Conservation (phyloP, 192 early-diverging fungal genomes). For the Coemansia sp. region DNA sequence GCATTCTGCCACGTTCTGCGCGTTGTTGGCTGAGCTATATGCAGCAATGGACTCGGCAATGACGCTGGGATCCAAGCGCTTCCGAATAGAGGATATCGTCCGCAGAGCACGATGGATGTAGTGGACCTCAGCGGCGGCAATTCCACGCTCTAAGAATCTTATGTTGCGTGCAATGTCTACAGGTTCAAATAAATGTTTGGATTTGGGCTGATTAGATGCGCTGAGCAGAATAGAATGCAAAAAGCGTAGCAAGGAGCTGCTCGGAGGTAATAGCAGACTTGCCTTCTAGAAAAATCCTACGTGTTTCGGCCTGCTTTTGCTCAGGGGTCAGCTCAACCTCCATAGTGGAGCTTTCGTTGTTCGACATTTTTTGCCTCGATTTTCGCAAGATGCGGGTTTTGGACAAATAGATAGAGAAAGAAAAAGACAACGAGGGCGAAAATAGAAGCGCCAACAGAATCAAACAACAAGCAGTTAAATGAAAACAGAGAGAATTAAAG, state of each 20-base stretch:
- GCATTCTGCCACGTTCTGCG: slow-evolving; percentile 24
- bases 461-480: no score
- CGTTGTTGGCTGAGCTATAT: slow-evolving; percentile 30
- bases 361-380: slow-evolving; percentile 30
- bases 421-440: no score
- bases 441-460: not conserved
- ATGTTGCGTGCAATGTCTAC: slow-evolving; percentile 89
- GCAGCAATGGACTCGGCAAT: slow-evolving; percentile 62
- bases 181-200: not conserved
- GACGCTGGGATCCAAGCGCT: slow-evolving; percentile 67
- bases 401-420: no score
- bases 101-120: slow-evolving; percentile 88
- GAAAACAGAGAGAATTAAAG: no score
- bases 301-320: slow-evolving; percentile 49
- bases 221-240: no score
- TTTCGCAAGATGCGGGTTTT: slow-evolving; percentile 1
- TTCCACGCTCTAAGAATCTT: slow-evolving; percentile 78
- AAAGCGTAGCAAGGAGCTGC: no score
- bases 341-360: slow-evolving; percentile 31
- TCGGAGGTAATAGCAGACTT: slow-evolving; percentile 16
- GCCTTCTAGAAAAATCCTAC: slow-evolving; percentile 50
- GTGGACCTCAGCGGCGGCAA: slow-evolving; percentile 79
- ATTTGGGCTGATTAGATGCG: not conserved
- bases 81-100: slow-evolving; percentile 75
- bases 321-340: slow-evolving; percentile 42